These are phyloP conservation scores for Proliferodiscus dingleyae DNA, from an alignment of 2,329 filamentous ascomycete species.

Conservation along the genomic window DNA sequence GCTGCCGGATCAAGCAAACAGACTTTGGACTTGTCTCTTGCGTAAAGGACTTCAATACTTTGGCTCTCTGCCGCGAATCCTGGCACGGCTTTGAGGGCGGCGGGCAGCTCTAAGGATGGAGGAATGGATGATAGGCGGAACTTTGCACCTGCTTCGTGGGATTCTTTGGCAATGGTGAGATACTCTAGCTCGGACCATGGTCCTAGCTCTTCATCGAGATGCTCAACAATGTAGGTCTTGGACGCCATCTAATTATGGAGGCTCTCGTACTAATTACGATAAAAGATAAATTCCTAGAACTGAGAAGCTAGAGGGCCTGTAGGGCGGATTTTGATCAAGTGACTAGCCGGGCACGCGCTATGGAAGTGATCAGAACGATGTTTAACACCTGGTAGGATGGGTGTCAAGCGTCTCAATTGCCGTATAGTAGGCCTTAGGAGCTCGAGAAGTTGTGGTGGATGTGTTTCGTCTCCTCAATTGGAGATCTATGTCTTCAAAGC, in stretches of 20 bases:
- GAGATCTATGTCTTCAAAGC: conserved; percentile 3
- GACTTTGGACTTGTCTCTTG: conserved; percentile 65
- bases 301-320: background rate
- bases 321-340: background rate
- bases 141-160: conserved; percentile 55
- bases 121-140: conserved; percentile 85
- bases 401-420: too few relatives aligned
- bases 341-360: conserved; percentile 20
- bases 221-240: conserved; percentile 90
- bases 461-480: conserved; percentile 2
- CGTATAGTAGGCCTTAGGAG: too few relatives aligned
- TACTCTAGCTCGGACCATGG: conserved; percentile 95
- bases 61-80: conserved; percentile 68
- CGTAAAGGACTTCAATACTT: conserved; percentile 79
- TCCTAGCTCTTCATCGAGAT: conserved; percentile 91
- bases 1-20: conserved; percentile 89
- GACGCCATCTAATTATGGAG: conserved; percentile 35
- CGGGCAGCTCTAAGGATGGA: conserved; percentile 59
- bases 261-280: background rate
- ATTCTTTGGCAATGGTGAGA: conserved; percentile 78
- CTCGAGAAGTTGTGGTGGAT: background rate
- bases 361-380: conserved; percentile 1
- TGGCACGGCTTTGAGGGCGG: conserved; percentile 47
- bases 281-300: conserved; percentile 1
- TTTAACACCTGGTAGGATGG: conserved; percentile 23